Base-by-base conservation (phyloP, 2,329 filamentous ascomycete species). In the Fusarium acutatum region DNA sequence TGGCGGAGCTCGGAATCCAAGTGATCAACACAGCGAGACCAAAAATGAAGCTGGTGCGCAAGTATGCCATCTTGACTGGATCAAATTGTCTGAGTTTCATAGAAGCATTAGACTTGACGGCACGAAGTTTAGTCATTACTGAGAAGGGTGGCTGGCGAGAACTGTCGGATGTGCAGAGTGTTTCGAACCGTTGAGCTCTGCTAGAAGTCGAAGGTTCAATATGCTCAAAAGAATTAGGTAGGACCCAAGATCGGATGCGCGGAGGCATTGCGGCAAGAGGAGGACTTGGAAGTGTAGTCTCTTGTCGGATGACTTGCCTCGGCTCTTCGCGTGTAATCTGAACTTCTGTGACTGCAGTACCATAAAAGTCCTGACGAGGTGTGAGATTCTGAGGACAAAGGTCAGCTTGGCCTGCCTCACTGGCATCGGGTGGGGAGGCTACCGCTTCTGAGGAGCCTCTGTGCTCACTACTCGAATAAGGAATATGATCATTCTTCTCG, bases 1-100 rank as follows among this genome's bases (percentile, higher is more conserved):
- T 95, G 79, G 93, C 87, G 28, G 90, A 93, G 67, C 91, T 93
- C 4, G 88, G 88, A 5, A 88, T 89, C 88, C 88, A 90, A 4
- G 88, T 90, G 26, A 90, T 86, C 28, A 90, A 81, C 28, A 90
- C 87, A 5, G 87, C 87, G 69, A 90, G 86, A 32, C 86, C 88
- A 62, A 90, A 90, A 15, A 90, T 87, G 79, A 90, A 90, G 28
- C 88, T 90, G 5, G 88, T 90, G 20, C 88, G 86, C 35, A 90
- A 82, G 73, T 90, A 90, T 10, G 88, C 87, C 64, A 90, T 84
- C 80, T 90, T 90, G 60, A 90, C 84, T 0, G 88, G 88, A 77
- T 90, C 88, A 67, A 83, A 77, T 28, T 78, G 72, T 62, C 76
- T 80, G 37, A 82, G 77, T 50, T 80, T 82, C 41, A 78, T 52